Conservation (phyloP, 2,329 filamentous ascomycete genomes). For the Stemphylium beticola region DNA sequence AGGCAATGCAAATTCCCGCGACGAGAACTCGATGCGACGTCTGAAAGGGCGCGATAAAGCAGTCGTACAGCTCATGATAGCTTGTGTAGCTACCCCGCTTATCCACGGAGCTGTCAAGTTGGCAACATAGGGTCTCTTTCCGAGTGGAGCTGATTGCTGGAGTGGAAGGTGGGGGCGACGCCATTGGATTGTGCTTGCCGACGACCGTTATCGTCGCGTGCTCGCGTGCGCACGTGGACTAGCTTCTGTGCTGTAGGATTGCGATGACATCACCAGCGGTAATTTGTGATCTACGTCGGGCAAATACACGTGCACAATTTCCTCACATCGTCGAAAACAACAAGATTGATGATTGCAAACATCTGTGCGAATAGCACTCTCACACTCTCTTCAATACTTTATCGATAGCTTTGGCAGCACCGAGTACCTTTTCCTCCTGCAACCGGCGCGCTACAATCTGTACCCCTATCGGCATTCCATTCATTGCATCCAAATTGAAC, state of each 20-base stretch:
- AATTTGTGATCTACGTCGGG: neutral
- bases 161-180: slow-evolving; percentile 18
- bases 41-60: neutral
- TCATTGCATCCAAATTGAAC: slow-evolving; percentile 41
- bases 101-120: neutral
- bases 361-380: neutral
- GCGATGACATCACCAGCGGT: neutral
- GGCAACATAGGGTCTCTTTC: neutral
- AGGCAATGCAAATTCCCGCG: neutral
- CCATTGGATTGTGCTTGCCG: slow-evolving; percentile 11
- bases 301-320: no score
- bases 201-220: slow-evolving; percentile 19
- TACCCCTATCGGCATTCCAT: slow-evolving; percentile 48
- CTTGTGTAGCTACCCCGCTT: slow-evolving; percentile 22
- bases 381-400: slow-evolving; percentile 2
- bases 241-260: neutral
- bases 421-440: slow-evolving; percentile 49
- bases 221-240: slow-evolving; percentile 10
- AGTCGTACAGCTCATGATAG: slow-evolving; percentile 8
- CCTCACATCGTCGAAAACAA: no score
- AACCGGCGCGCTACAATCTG: slow-evolving; percentile 46
- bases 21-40: neutral
- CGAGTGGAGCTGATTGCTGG: slow-evolving; percentile 3
- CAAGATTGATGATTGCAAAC: neutral
- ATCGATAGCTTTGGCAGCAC: slow-evolving; percentile 43